Evolutionary conservation across 352 stramenopile species (phyloP), one percentile per base, ranked within the genome.

Genomic region (Pythium plurisporium): DNA sequence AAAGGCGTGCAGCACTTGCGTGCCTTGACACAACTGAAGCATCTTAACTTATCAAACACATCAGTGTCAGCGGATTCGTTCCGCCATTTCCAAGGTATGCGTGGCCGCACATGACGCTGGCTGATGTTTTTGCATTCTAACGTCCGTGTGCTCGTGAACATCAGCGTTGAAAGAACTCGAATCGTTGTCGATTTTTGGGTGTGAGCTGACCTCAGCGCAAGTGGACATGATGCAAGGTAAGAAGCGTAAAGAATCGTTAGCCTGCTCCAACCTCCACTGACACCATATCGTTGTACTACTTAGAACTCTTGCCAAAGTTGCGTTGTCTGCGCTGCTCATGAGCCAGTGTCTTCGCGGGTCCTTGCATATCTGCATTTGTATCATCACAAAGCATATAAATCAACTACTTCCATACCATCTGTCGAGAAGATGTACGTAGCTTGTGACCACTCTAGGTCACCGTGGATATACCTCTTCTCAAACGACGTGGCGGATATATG

Each of bases 1-100:
- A 89, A 88, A 65, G 86, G 73, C 14, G 48, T 90, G 19, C 74
- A 77, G 52, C 72, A 72, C 59, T 65, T 92, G 5, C 78, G 72
- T 26, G 68, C 76, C 26, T 64, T 92, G 25, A 82, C 76, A 15
- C 41, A 74, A 50, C 57, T 92, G 19, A 76, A 72, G 49, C 77
- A 71, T 31, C 63, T 93, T 53, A 93, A 93, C 62, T 66, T 93
- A 45, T 91, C 80, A 8, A 86, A 89, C 59, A 93, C 82, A 8
- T 71, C 66, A 26, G 81, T 93, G 20, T 84, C 77, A 0, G 74
- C 72, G 11, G 59, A 79, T 19, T 93, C 76, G 7, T 73, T 93
- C 22, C 79, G 77, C 15, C 77, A 89, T 55, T 64, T 93, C 9
- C 82, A 83, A 59, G 65, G 82, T 91, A 71, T 36, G 78, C 69